Evolutionary conservation across 331 rosid genomes (phyloP).

Genomic region (Acacia concinna): DNA sequence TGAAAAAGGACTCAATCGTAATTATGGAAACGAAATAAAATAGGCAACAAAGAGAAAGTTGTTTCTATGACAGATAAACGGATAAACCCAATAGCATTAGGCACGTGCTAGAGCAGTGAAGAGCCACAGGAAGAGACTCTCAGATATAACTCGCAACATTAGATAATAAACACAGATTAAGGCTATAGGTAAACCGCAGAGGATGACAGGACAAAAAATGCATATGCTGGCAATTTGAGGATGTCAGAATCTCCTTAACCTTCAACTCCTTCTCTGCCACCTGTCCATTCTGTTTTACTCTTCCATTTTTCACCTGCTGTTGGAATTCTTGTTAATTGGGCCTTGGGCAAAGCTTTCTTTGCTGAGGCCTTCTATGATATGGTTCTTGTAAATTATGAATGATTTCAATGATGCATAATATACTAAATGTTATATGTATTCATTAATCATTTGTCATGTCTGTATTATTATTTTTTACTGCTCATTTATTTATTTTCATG

Average conservation of each 20-base stretch:
- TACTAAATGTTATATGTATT: slow-evolving; percentile 11
- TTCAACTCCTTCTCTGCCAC: not conserved
- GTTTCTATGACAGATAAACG: no score
- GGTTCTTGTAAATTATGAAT: not conserved
- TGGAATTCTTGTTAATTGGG: not conserved
- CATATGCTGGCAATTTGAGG: not conserved
- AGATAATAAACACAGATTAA: not conserved
- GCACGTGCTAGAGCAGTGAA: not conserved
- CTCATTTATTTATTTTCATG: not conserved
- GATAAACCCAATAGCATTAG: not conserved
- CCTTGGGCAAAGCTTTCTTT: not conserved
- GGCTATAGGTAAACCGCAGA: not conserved
- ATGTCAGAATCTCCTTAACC: not conserved
- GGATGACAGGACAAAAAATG: not conserved
- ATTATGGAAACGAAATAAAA: not conserved
- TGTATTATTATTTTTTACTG: not conserved
- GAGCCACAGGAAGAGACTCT: not conserved
- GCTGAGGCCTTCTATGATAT: not conserved
- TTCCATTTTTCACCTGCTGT: not conserved
- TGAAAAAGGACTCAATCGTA: not conserved
- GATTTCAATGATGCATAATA: not conserved
- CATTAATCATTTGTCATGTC: not conserved
- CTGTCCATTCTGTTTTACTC: not conserved
- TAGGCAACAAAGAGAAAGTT: not conserved
- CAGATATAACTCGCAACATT: not conserved